Percentiles rank a stretch among this genome's conserved stretches.
These are phyloP conservation scores for Xylaria arbuscula DNA, from an alignment of 2,329 filamentous ascomycete genomes.

Conservation along the genomic window DNA sequence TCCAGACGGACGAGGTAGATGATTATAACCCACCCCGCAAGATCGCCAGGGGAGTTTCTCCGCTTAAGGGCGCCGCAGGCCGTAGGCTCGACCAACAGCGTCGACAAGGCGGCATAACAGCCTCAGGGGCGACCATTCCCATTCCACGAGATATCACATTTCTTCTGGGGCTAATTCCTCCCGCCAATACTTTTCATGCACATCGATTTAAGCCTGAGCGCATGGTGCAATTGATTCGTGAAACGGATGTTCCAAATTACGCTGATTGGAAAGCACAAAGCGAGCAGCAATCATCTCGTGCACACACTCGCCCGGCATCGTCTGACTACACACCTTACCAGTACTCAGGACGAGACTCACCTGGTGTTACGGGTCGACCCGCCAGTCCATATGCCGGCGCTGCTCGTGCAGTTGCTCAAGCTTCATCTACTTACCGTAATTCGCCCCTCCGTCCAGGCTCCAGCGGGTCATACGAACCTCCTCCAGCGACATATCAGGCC, in stretches of 20 bases:
- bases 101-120: slow-evolving; percentile 57
- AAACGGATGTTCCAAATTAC: slow-evolving; percentile 73
- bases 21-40: slow-evolving; percentile 83
- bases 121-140: slow-evolving; percentile 63
- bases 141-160: slow-evolving; percentile 77
- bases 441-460: slow-evolving; percentile 64
- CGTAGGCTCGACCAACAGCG: slow-evolving; percentile 84
- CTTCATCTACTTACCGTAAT: slow-evolving; percentile 61
- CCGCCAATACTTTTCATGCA: slow-evolving; percentile 76
- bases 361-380: slow-evolving; percentile 52
- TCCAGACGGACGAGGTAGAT: slow-evolving; percentile 77
- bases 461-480: slow-evolving; percentile 57
- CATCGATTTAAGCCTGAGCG: slow-evolving; percentile 75
- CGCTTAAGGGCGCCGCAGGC: slow-evolving; percentile 89
- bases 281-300: slow-evolving; percentile 45
- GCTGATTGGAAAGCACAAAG: slow-evolving; percentile 62
- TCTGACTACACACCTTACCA: slow-evolving; percentile 55
- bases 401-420: slow-evolving; percentile 53
- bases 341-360: slow-evolving; percentile 45
- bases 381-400: slow-evolving; percentile 60
- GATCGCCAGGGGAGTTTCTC: slow-evolving; percentile 87
- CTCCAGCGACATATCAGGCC: slow-evolving; percentile 50
- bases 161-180: slow-evolving; percentile 78
- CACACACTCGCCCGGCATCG: slow-evolving; percentile 56
- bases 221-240: slow-evolving; percentile 78